Evolutionary conservation across 2,329 filamentous ascomycete species (phyloP).

Genomic region (Daldinia eschscholtzii): DNA sequence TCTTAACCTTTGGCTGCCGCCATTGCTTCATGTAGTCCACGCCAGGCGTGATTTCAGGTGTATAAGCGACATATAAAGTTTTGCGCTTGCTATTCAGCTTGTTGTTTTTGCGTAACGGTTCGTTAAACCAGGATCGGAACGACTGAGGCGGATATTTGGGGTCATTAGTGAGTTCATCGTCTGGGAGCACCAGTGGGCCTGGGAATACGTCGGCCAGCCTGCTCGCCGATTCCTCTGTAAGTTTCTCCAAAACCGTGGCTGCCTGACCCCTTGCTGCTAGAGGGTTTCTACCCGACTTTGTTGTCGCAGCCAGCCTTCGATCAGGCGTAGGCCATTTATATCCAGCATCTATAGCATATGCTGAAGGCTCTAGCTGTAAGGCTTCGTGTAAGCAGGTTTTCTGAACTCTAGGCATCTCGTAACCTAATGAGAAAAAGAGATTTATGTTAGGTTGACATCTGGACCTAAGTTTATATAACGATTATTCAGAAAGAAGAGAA

Average conservation of each 20-base stretch:
- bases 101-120: conserved; percentile 59
- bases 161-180: conserved; percentile 69
- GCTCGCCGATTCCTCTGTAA: conserved; percentile 38
- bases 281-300: conserved; percentile 48
- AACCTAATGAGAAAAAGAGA: background rate
- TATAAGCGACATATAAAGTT: conserved; percentile 66
- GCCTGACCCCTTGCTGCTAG: conserved; percentile 24
- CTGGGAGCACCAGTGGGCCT: conserved; percentile 69
- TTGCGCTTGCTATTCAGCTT: conserved; percentile 59
- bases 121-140: conserved; percentile 63
- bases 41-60: conserved; percentile 57
- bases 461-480: background rate
- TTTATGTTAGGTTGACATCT: background rate
- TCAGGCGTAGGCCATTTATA: conserved; percentile 50
- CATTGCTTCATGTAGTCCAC: conserved; percentile 59
- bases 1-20: conserved; percentile 51
- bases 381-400: conserved; percentile 37
- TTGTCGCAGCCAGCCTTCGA: conserved; percentile 51
- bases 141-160: conserved; percentile 65
- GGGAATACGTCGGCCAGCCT: conserved; percentile 61
- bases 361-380: conserved; percentile 51
- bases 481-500: background rate
- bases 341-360: conserved; percentile 48
- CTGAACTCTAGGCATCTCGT: conserved; percentile 10
- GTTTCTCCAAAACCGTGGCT: conserved; percentile 29